Percentiles rank a stretch among this genome's conserved stretches.
Conservation (phyloP, 345 rosid genomes). For the Populus alba region DNA sequence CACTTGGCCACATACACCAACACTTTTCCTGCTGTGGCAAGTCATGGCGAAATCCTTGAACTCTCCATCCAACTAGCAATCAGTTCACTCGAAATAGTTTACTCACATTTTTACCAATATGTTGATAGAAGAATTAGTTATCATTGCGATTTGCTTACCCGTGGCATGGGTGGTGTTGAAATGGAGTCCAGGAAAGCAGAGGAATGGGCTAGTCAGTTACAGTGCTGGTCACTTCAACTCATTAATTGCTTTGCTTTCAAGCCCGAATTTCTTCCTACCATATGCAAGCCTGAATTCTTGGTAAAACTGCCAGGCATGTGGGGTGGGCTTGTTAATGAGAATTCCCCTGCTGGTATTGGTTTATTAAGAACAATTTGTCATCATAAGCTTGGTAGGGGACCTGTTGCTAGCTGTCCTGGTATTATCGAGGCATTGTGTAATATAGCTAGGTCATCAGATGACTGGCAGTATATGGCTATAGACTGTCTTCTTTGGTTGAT, state of each 20-base stretch:
- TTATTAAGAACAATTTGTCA: slow-evolving; percentile 90
- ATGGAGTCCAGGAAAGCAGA: slow-evolving; percentile 99
- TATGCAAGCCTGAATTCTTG: slow-evolving; percentile 92
- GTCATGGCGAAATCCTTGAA: slow-evolving; percentile 84
- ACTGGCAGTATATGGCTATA: slow-evolving; percentile 98
- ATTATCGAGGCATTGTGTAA: slow-evolving; percentile 85
- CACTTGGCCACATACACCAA: slow-evolving; percentile 91
- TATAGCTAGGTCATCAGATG: slow-evolving; percentile 95
- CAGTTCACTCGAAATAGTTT: slow-evolving; percentile 95
- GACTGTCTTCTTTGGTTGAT: slow-evolving; percentile 98
- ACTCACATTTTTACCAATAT: slow-evolving; percentile 88
- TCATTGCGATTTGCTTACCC: slow-evolving; percentile 94
- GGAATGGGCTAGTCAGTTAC: slow-evolving; percentile 99
- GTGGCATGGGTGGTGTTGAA: slow-evolving; percentile 99
- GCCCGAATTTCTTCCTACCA: slow-evolving; percentile 86
- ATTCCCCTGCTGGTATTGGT: slow-evolving; percentile 98
- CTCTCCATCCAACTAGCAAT: slow-evolving; percentile 84
- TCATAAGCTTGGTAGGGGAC: slow-evolving; percentile 89
- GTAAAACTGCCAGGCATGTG: slow-evolving; percentile 91
- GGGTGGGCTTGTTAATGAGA: slow-evolving; percentile 99
- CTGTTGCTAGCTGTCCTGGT: slow-evolving; percentile 80
- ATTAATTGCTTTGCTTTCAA: slow-evolving; percentile 99
- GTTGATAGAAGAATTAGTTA: slow-evolving; percentile 78
- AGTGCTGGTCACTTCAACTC: slow-evolving; percentile 99
- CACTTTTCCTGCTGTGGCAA: slow-evolving; percentile 76